phyloP scores from a whole-genome alignment of 768 basidiomycete genomes.

The Boletus barrowsii region DNA sequence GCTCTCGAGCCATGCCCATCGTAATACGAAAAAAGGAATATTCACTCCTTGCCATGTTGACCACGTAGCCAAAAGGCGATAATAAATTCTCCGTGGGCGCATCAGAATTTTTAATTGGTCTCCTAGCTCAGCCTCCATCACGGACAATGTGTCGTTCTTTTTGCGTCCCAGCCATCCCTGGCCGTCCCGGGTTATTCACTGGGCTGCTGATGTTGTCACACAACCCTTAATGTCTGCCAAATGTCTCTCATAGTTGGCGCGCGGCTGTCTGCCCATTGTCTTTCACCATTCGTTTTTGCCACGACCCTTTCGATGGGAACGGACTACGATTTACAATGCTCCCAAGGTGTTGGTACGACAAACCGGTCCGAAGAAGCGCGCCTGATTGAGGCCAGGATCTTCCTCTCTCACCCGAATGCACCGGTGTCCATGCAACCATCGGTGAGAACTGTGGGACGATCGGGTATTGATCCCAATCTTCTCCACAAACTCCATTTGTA shows the following conservation, averaged over 20 bases:
- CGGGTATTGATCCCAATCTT: not conserved
- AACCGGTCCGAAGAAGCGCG: conserved; percentile 9
- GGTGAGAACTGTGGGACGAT: conserved; percentile 10
- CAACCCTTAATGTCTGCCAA: not conserved
- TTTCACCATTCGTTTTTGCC: conserved; percentile 1
- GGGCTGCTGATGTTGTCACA: not conserved
- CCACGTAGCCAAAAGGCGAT: not conserved
- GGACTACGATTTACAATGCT: not conserved
- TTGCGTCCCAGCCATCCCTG: conserved; percentile 12
- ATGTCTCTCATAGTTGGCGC: not conserved
- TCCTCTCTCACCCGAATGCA: not conserved
- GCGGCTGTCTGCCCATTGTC: not conserved
- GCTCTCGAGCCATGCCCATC: not conserved
- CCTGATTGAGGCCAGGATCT: not conserved
- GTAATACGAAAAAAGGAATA: conserved; percentile 3
- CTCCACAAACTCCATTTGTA: conserved; percentile 1
- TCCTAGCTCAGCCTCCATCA: conserved; percentile 15
- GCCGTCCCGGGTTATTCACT: not conserved
- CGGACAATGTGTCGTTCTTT: conserved; percentile 1
- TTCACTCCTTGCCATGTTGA: conserved; percentile 3
- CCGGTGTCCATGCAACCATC: conserved; percentile 7
- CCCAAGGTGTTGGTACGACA: not conserved
- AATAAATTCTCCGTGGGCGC: conserved; percentile 8
- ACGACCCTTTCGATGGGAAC: conserved; percentile 23
- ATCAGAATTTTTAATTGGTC: conserved; percentile 14